Evolutionary conservation across 192 early-diverging fungal genomes (phyloP).

Genomic region (Linnemannia exigua): DNA sequence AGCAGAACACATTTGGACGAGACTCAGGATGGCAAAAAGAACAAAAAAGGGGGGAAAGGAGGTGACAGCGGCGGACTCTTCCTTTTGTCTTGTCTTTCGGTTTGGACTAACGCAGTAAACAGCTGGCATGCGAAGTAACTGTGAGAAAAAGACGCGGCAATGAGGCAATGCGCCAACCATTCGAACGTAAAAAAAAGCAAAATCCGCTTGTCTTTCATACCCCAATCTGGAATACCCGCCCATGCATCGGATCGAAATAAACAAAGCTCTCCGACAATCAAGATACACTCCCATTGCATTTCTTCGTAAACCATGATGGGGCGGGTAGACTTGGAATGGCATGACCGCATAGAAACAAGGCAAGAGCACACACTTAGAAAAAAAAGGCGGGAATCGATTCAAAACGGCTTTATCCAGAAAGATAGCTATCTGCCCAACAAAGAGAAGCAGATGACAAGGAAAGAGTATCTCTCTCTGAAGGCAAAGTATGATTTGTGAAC

Average conservation of each 20-base stretch:
- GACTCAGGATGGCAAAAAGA: not conserved
- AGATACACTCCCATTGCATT: not conserved
- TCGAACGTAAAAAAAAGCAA: not conserved
- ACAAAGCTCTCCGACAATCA: not conserved
- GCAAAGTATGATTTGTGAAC: not conserved
- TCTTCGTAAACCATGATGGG: not conserved
- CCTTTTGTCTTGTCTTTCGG: not conserved
- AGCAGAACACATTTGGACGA: no score
- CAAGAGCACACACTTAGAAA: not conserved
- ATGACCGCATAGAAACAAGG: not conserved
- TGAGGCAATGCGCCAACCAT: not conserved
- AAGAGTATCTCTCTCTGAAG: not conserved
- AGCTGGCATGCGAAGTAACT: not conserved
- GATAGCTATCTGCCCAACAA: no score
- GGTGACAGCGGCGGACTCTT: not conserved
- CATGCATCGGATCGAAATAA: not conserved
- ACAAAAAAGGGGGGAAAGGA: not conserved
- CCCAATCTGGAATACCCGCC: slow-evolving; percentile 8
- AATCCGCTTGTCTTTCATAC: not conserved
- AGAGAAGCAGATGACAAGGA: not conserved
- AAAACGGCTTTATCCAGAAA: not conserved
- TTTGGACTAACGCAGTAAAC: not conserved
- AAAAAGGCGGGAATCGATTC: not conserved
- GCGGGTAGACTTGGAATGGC: not conserved
- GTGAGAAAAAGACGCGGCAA: not conserved